These are phyloP conservation scores for Alternaria sp. DNA, from an alignment of 2,329 filamentous ascomycete species.

Conservation along the genomic window DNA sequence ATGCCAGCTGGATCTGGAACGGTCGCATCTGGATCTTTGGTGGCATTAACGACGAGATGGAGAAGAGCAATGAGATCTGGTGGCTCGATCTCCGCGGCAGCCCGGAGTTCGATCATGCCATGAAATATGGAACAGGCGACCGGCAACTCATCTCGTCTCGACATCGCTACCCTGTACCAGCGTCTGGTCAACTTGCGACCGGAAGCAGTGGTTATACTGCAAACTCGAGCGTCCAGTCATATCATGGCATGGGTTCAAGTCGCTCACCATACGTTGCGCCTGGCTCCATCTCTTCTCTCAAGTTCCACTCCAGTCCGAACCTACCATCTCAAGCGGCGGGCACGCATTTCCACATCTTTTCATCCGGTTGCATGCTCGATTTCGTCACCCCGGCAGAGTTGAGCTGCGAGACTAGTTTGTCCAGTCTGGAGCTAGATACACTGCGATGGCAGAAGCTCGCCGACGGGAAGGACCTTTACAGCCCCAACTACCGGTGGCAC, in stretches of 20 bases:
- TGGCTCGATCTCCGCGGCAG: conserved; percentile 95
- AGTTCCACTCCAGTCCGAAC: conserved; percentile 85
- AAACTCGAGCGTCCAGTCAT: conserved; percentile 68
- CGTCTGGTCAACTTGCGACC: conserved; percentile 43
- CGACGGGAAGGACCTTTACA: conserved; percentile 92
- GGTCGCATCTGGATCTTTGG: conserved; percentile 97
- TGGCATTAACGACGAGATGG: conserved; percentile 93
- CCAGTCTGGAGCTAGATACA: conserved; percentile 83
- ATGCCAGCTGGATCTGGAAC: conserved; percentile 91
- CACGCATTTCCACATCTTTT: conserved; percentile 94
- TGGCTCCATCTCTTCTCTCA: conserved; percentile 85
- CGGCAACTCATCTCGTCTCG: conserved; percentile 42
- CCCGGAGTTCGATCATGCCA: conserved; percentile 78
- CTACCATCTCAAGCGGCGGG: conserved; percentile 88
- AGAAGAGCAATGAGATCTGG: conserved; percentile 94
- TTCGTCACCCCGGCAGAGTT: conserved; percentile 92
- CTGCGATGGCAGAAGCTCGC: conserved; percentile 94
- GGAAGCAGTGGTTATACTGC: conserved; percentile 70
- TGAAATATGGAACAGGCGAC: conserved; percentile 63
- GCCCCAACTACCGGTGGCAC: conserved; percentile 92
- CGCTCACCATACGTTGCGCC: conserved; percentile 66
- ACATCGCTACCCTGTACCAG: conserved; percentile 37
- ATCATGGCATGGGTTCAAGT: conserved; percentile 50
- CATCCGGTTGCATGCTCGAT: conserved; percentile 89
- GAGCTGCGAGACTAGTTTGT: conserved; percentile 89